Evolutionary conservation across 495 filamentous ascomycete genomes (phyloP).

Genomic region (Lichenothelia convexa): DNA sequence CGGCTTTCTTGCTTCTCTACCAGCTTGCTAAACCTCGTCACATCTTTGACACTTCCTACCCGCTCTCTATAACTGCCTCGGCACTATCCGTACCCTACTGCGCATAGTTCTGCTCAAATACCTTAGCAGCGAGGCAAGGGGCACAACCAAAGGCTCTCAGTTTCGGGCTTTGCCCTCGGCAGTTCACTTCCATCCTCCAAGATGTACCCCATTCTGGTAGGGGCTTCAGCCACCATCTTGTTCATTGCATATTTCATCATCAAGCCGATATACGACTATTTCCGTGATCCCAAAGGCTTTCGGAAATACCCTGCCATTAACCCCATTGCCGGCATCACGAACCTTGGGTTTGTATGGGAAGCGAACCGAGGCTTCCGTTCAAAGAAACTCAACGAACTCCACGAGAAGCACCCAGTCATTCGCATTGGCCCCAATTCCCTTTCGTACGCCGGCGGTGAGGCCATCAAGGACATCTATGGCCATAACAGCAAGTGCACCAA

Average conservation of each 20-base stretch:
- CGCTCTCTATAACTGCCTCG: too few species aligned
- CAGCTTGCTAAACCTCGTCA: too few species aligned
- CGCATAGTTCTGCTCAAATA: neutral
- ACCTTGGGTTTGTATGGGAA: constrained; percentile 2
- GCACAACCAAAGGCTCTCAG: constrained; percentile 1
- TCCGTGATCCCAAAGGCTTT: constrained; percentile 1
- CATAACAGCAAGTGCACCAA: constrained; percentile 4
- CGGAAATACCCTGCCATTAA: constrained; percentile 1
- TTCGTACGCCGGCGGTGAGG: neutral
- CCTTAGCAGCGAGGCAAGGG: constrained; percentile 3
- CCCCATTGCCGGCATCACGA: constrained; percentile 1
- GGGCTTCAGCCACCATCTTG: constrained; percentile 13
- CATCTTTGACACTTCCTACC: too few species aligned
- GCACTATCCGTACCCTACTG: too few species aligned
- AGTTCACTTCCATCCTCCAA: neutral
- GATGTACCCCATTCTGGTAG: constrained; percentile 3
- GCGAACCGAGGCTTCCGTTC: constrained; percentile 1
- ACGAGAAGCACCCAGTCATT: constrained; percentile 4
- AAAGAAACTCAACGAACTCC: neutral
- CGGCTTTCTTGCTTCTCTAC: too few species aligned
- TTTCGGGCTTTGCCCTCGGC: neutral
- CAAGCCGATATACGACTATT: neutral
- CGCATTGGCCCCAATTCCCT: constrained; percentile 5
- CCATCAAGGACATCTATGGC: constrained; percentile 7
- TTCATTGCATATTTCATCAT: constrained; percentile 25